Percentiles rank a stretch among this genome's conserved stretches.
Evolutionary conservation across 768 basidiomycete genomes (phyloP).

Genomic region (Leccinum aurantiacum): DNA sequence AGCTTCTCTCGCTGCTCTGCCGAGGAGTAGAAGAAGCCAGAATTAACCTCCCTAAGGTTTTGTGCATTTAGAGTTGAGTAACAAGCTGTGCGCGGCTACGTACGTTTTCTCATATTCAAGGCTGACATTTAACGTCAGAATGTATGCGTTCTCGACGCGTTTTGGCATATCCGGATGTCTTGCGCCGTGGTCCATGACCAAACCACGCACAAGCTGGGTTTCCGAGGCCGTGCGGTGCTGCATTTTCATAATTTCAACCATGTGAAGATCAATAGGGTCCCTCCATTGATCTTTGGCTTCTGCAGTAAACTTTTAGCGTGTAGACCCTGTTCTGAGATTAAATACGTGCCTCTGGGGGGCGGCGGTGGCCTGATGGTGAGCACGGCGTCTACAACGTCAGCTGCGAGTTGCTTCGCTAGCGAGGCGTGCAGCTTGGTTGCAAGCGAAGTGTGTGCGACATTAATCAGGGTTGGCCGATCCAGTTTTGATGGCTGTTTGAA

Average conservation of each 20-base stretch:
- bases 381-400: slow-evolving; percentile 95
- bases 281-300: slow-evolving; percentile 67
- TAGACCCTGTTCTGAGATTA: slow-evolving; percentile 29
- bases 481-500: slow-evolving; percentile 79
- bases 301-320: slow-evolving; percentile 34
- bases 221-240: slow-evolving; percentile 98
- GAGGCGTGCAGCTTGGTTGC: slow-evolving; percentile 85
- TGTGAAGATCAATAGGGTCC: slow-evolving; percentile 96
- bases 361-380: slow-evolving; percentile 76
- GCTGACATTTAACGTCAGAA: slow-evolving; percentile 95
- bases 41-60: slow-evolving; percentile 87
- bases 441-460: slow-evolving; percentile 93
- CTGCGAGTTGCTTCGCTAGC: slow-evolving; percentile 84
- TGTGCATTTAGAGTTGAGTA: slow-evolving; percentile 19
- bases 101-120: slow-evolving; percentile 99
- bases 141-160: slow-evolving; percentile 92
- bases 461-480: slow-evolving; percentile 89
- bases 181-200: slow-evolving; percentile 96
- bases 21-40: slow-evolving; percentile 98
- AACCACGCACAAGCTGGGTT: slow-evolving; percentile 91
- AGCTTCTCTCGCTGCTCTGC: slow-evolving; percentile 98
- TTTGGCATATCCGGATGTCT: slow-evolving; percentile 99
- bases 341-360: slow-evolving; percentile 53
- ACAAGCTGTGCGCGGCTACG: slow-evolving; percentile 35
- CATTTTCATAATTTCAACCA: slow-evolving; percentile 99